Base-by-base conservation (phyloP, 2,329 filamentous ascomycete genomes). In the Epichloe typhina region DNA sequence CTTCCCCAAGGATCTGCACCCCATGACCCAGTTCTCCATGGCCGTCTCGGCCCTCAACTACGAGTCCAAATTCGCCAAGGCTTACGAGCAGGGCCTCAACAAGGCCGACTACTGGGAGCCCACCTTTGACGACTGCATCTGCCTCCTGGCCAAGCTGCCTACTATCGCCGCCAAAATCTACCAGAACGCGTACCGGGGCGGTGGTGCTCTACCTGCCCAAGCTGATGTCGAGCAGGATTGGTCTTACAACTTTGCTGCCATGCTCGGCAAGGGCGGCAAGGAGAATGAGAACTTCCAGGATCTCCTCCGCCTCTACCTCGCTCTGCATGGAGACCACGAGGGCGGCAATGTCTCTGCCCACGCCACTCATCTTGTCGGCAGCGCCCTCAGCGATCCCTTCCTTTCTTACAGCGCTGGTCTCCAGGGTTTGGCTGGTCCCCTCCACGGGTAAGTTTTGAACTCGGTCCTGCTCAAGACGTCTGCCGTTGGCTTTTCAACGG, bases 91-190 rank as follows among this genome's bases (percentile, higher is more conserved):
- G 59, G 93, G 93, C 37, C 72, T 97, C 57, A 86, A 83, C 77
- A 98, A 97, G 77, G 87, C 88, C 49, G 88, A 96, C 60, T 97
- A 97, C 80, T 98, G 93, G 93, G 93, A 97, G 73, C 88, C 91
- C 13, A 95, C 88, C 43, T 97, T 95, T 64, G 91, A 97, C 66
- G 93, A 98, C 73, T 83, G 80, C 67, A 95, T 98, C 68, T 88
- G 85, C 46, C 78, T 98, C 55, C 79, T 98, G 51, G 93, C 91
- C 55, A 98, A 98, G 76, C 83, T 98, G 50, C 93, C 93, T 55
- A 94, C 88, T 54, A 90, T 98, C 59, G 93, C 93, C 31, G 93
- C 93, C 53, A 94, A 95, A 71, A 96, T 98, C 64, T 96, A 98
- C 77, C 88, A 95, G 64, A 93, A 93, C 68, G 76, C 88, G 56